Evolutionary conservation across 2,329 filamentous ascomycete species (phyloP).

Genomic region (Emmonsiellopsis sp.): DNA sequence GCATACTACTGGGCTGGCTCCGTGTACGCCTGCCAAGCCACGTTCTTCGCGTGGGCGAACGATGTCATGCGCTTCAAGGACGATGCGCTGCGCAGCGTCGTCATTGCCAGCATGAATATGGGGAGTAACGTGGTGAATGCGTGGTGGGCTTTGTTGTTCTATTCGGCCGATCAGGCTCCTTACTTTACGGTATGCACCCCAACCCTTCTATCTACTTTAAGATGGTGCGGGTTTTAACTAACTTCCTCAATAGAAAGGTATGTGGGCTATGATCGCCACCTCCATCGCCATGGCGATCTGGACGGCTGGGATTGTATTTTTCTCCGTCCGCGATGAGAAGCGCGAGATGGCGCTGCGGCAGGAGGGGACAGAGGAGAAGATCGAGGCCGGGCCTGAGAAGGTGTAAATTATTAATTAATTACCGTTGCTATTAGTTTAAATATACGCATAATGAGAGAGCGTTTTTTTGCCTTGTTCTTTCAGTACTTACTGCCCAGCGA

Average conservation of each 20-base stretch:
- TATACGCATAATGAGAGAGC: no score
- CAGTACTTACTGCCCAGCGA: background rate
- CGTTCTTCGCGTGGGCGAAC: constrained; percentile 69
- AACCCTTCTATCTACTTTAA: background rate
- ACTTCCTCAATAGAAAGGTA: constrained; percentile 43
- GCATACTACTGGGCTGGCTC: constrained; percentile 63
- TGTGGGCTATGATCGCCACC: constrained; percentile 64
- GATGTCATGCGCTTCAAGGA: constrained; percentile 59
- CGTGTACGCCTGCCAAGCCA: constrained; percentile 64
- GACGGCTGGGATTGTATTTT: constrained; percentile 30
- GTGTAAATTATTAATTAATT: background rate
- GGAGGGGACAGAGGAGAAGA: background rate
- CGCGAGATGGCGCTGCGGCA: background rate
- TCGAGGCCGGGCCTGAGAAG: background rate
- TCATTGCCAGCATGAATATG: constrained; percentile 64
- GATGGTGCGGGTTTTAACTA: constrained; percentile 6
- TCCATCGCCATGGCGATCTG: constrained; percentile 53
- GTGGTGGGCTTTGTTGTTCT: constrained; percentile 67
- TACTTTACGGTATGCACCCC: constrained; percentile 50
- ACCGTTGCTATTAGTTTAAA: background rate
- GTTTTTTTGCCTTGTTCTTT: background rate
- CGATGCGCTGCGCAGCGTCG: constrained; percentile 53
- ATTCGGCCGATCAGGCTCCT: constrained; percentile 57
- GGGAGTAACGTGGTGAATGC: constrained; percentile 60
- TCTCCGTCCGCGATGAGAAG: constrained; percentile 10